Conservation (phyloP, 768 basidiomycete species). For the Podaxis sp. region DNA sequence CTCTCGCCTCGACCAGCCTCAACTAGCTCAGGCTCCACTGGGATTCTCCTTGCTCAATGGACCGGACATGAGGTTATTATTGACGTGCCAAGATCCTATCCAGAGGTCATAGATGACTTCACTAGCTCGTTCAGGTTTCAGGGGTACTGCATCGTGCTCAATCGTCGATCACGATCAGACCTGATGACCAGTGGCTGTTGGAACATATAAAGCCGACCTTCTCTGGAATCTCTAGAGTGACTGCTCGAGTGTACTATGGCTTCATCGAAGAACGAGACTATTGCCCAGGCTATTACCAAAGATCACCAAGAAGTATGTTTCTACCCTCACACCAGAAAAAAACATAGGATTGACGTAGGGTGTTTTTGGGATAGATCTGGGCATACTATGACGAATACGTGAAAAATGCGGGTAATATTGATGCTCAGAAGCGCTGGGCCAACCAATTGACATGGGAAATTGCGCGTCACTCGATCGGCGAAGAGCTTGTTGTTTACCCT, state of each 20-base stretch:
- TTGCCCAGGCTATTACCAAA: constrained; percentile 2
- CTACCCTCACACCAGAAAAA: neutral
- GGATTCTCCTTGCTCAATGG: no score
- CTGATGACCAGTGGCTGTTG: neutral
- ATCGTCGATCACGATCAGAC: no score
- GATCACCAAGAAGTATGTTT: constrained; percentile 12
- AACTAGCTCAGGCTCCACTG: no score
- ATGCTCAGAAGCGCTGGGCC: constrained; percentile 52
- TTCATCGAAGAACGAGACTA: neutral
- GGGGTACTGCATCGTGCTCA: neutral
- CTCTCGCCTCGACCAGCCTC: no score
- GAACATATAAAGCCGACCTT: neutral
- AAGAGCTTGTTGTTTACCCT: constrained; percentile 65
- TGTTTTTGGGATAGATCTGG: constrained; percentile 43
- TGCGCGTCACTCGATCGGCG: constrained; percentile 57
- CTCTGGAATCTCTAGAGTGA: neutral
- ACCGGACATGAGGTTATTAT: neutral
- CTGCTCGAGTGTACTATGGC: neutral
- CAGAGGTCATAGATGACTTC: neutral
- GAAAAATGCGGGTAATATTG: constrained; percentile 36
- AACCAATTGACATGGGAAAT: constrained; percentile 60
- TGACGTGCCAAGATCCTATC: neutral
- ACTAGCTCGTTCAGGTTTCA: neutral
- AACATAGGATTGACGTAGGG: neutral
- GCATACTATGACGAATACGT: constrained; percentile 52